These are phyloP conservation scores for Lactarius sanguifluus DNA, from an alignment of 768 basidiomycete species.

Conservation along the genomic window DNA sequence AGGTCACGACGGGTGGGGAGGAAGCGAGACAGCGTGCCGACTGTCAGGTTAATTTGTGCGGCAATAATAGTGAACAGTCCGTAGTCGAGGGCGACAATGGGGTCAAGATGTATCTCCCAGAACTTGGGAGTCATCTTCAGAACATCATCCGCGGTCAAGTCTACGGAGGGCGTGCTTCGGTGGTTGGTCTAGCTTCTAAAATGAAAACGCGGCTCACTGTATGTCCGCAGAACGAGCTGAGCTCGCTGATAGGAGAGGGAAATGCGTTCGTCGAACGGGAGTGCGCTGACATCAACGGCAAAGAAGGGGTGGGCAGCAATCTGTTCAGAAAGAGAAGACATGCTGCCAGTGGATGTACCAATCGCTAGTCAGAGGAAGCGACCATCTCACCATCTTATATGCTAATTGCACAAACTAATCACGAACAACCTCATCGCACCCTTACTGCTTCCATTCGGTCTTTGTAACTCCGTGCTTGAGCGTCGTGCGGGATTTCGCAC, in stretches of 20 bases:
- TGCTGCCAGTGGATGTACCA: not conserved
- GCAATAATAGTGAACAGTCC: constrained; percentile 56
- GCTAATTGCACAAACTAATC: not conserved
- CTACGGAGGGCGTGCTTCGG: constrained; percentile 30
- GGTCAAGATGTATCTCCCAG: constrained; percentile 56
- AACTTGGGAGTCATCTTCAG: constrained; percentile 49
- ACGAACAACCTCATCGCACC: not conserved
- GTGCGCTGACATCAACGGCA: constrained; percentile 5
- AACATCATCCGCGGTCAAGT: constrained; percentile 47
- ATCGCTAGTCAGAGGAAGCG: not conserved
- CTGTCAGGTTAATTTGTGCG: constrained; percentile 50
- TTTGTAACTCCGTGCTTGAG: constrained; percentile 11
- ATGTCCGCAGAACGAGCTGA: constrained; percentile 8
- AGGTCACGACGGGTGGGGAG: constrained; percentile 50
- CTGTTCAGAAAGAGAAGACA: constrained; percentile 11
- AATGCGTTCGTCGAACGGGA: constrained; percentile 12
- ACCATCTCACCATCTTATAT: not conserved
- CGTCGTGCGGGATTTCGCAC: not conserved
- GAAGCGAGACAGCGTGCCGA: constrained; percentile 55
- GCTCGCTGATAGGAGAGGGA: constrained; percentile 14
- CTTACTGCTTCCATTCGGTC: not conserved
- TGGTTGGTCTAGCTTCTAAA: not conserved
- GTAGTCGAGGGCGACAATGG: constrained; percentile 49
- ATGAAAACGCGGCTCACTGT: constrained; percentile 9
- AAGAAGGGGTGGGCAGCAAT: constrained; percentile 17